Conservation (phyloP, 2,329 filamentous ascomycete species). For the Akanthomyces dipterigenus region DNA sequence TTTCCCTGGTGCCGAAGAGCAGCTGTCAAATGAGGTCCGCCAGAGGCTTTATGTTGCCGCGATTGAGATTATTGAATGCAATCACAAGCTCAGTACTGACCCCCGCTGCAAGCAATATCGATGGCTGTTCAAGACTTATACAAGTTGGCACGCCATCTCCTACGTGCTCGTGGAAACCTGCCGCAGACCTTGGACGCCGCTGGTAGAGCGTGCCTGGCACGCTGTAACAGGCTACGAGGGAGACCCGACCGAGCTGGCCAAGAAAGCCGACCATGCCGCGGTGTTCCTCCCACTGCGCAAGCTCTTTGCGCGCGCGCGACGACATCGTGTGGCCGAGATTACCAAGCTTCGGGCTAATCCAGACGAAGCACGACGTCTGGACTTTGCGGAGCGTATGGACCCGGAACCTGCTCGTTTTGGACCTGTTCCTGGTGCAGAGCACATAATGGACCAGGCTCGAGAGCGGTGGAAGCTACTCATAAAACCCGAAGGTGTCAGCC, state of each 20-base stretch:
- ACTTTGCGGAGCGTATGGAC: slow-evolving; percentile 40
- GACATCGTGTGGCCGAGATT: slow-evolving; percentile 46
- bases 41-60: slow-evolving; percentile 66
- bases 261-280: slow-evolving; percentile 38
- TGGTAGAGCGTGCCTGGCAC: slow-evolving; percentile 45
- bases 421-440: slow-evolving; percentile 40
- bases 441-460: slow-evolving; percentile 36
- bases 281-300: slow-evolving; percentile 49
- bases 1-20: slow-evolving; percentile 48
- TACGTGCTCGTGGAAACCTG: slow-evolving; percentile 41
- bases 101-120: slow-evolving; percentile 37
- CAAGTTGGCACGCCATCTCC: slow-evolving; percentile 45
- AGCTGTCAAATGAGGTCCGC: slow-evolving; percentile 54
- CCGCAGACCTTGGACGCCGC: slow-evolving; percentile 41
- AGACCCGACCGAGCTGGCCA: slow-evolving; percentile 36
- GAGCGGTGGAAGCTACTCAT: slow-evolving; percentile 48
- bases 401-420: slow-evolving; percentile 40
- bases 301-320: slow-evolving; percentile 45
- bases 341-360: slow-evolving; percentile 40
- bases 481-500: slow-evolving; percentile 23
- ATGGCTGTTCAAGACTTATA: slow-evolving; percentile 46
- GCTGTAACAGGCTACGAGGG: slow-evolving; percentile 34
- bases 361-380: slow-evolving; percentile 42
- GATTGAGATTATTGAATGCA: slow-evolving; percentile 67
- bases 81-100: slow-evolving; percentile 58